Evolutionary conservation across 805 yeast genomes (phyloP).

Genomic region (Isabelozyma rhagii): DNA sequence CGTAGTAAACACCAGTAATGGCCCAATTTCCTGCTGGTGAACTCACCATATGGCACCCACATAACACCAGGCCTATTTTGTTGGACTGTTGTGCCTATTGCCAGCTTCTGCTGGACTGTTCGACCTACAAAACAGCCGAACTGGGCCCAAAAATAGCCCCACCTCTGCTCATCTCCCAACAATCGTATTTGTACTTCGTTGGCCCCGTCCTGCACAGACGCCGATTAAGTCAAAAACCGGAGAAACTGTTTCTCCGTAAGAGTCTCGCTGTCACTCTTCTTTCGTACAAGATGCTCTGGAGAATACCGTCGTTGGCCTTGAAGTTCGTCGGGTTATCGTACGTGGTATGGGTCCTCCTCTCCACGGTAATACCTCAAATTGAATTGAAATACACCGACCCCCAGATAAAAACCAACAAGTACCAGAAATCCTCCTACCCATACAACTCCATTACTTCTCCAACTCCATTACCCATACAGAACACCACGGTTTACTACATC

Average conservation of each 20-base stretch:
- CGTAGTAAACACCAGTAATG: too few relatives aligned
- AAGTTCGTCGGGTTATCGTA: constrained; percentile 10
- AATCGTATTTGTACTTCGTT: neutral
- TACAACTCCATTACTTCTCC: constrained; percentile 35
- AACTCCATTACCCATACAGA: constrained; percentile 29
- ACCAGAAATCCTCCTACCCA: constrained; percentile 23
- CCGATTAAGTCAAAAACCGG: neutral
- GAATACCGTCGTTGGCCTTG: neutral
- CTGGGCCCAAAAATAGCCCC: too few relatives aligned
- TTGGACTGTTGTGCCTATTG: too few relatives aligned
- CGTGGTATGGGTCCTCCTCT: constrained; percentile 33
- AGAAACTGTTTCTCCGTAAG: too few relatives aligned
- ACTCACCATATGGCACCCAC: too few relatives aligned
- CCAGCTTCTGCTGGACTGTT: too few relatives aligned
- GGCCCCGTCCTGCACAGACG: neutral
- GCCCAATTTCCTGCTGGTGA: too few relatives aligned
- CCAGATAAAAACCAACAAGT: constrained; percentile 24
- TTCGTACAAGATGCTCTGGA: neutral
- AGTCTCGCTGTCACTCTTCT: neutral
- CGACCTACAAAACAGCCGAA: too few relatives aligned
- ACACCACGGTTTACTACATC: constrained; percentile 46
- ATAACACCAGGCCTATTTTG: too few relatives aligned
- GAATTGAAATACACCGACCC: constrained; percentile 24
- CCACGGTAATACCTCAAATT: constrained; percentile 40
- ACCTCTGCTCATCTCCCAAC: neutral